Evolutionary conservation across 352 stramenopile species (phyloP).

Genomic region (Globisporangium apiculatum): DNA sequence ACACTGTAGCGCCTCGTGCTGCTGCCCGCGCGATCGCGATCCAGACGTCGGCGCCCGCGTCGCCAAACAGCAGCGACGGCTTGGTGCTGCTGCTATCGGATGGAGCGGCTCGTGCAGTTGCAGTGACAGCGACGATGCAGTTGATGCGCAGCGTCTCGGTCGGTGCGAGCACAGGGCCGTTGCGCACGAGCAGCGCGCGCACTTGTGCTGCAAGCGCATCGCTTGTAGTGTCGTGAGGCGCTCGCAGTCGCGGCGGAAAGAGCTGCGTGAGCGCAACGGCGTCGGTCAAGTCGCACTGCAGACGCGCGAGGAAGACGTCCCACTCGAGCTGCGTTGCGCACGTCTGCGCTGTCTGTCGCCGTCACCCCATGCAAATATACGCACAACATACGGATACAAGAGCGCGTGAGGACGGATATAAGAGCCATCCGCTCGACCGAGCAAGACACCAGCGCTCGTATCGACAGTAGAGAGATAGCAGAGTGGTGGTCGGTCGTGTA

Average conservation of each 20-base stretch:
- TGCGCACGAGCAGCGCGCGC: conserved; percentile 15
- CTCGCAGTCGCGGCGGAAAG: conserved; percentile 2
- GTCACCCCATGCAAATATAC: too few relatives aligned
- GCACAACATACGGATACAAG: too few relatives aligned
- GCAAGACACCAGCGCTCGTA: too few relatives aligned
- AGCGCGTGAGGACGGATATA: too few relatives aligned
- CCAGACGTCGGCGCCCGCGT: conserved; percentile 18
- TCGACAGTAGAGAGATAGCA: background rate
- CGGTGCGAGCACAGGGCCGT: conserved; percentile 20
- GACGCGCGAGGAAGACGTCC: conserved; percentile 26
- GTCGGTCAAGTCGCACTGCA: conserved; percentile 23
- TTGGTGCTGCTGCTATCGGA: conserved; percentile 7
- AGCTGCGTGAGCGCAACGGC: conserved; percentile 17
- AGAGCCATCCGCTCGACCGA: too few relatives aligned
- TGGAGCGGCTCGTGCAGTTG: background rate
- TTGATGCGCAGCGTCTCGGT: conserved; percentile 13
- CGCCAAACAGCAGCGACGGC: conserved; percentile 26
- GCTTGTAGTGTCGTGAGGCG: background rate
- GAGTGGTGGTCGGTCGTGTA: conserved; percentile 3
- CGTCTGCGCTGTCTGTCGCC: conserved; percentile 2
- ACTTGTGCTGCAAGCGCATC: background rate
- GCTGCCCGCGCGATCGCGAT: conserved; percentile 7
- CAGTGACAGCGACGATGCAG: conserved; percentile 13
- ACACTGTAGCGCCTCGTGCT: background rate
- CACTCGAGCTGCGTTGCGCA: conserved; percentile 17